Evolutionary conservation across 768 basidiomycete species (phyloP).

Genomic region (Hysterangium stoloniferum): DNA sequence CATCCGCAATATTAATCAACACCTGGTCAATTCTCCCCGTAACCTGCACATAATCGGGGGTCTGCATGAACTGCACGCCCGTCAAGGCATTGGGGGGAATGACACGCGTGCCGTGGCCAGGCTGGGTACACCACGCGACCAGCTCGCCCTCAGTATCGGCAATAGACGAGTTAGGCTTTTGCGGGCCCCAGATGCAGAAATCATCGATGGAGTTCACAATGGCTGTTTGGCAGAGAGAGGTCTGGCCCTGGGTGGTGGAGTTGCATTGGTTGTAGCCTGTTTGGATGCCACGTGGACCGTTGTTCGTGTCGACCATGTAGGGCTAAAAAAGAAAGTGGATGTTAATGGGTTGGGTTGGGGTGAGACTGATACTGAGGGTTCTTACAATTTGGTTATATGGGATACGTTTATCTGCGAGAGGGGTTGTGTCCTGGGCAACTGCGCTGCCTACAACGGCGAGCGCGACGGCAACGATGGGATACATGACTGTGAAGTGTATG

Average conservation of each 20-base stretch:
- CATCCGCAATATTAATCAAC: conserved; percentile 38
- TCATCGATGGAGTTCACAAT: conserved; percentile 51
- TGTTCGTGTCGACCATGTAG: conserved; percentile 24
- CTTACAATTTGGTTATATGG: conserved; percentile 15
- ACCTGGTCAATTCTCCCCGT: conserved; percentile 60
- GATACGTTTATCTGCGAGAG: conserved; percentile 22
- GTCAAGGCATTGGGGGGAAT: conserved; percentile 59
- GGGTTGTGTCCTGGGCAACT: conserved; percentile 15
- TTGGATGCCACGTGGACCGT: conserved; percentile 46
- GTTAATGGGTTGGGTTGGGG: neutral
- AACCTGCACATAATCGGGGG: conserved; percentile 52
- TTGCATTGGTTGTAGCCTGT: conserved; percentile 63
- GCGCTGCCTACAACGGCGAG: neutral
- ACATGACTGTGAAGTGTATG: too few species aligned
- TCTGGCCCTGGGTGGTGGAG: conserved; percentile 50
- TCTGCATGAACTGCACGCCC: conserved; percentile 58
- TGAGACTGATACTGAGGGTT: neutral
- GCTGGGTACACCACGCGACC: conserved; percentile 74
- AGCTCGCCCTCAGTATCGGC: conserved; percentile 61
- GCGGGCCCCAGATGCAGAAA: conserved; percentile 30
- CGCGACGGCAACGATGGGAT: neutral
- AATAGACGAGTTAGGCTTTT: conserved; percentile 43
- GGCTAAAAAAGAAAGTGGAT: conserved; percentile 15
- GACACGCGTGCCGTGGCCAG: conserved; percentile 60
- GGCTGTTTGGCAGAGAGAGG: conserved; percentile 63